Base-by-base conservation (phyloP, 2,329 filamentous ascomycete genomes). In the Akanthomyces lecanii region DNA sequence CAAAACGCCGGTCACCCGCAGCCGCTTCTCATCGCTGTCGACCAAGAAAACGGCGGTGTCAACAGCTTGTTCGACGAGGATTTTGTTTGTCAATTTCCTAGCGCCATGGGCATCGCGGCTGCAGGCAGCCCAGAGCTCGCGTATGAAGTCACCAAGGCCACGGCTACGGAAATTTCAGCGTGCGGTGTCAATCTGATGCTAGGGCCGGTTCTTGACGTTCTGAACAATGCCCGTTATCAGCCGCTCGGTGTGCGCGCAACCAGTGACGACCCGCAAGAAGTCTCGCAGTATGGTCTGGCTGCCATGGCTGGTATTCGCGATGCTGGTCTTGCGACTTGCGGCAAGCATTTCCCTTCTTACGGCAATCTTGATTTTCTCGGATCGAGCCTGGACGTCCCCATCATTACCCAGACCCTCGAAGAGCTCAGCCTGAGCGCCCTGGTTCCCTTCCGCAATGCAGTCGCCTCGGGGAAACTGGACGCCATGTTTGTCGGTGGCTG, bases 41-140 rank as follows among this genome's bases (percentile, higher is more conserved):
- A 98, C 72, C 95, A 99, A 74, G 95, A 99, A 75, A 98, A 99
- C 85, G 95, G 95, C 67, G 93, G 94, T 3, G 94, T 97, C 74
- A 98, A 97, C 78, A 97, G 92, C 76, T 83, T 98, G 2, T 97
- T 96, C 71, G 94, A 98, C 74, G 92, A 97, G 69, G 91, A 95
- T 71, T 95, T 93, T 73, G 94, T 98, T 68, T 92, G 92, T 67
- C 95, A 98, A 73, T 99, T 97, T 69, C 95, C 95, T 10, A 97
- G 93, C 71, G 91, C 94, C 66, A 98, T 99, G 94, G 94, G 93
- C 14, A 84, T 97, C 65, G 92, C 94, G n/a, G 95, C 95, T 25
- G 92, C 93, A 5, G 92, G 93, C 28, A 93, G 89, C 12, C 88
- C 88, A 42, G 87, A 95, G 12, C 80, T 98, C 61, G 91, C 94